Evolutionary conservation across 1,139 yeast species (phyloP), one percentile per base, ranked within the genome.

Genomic region (Nakaseomyces delphensis): DNA sequence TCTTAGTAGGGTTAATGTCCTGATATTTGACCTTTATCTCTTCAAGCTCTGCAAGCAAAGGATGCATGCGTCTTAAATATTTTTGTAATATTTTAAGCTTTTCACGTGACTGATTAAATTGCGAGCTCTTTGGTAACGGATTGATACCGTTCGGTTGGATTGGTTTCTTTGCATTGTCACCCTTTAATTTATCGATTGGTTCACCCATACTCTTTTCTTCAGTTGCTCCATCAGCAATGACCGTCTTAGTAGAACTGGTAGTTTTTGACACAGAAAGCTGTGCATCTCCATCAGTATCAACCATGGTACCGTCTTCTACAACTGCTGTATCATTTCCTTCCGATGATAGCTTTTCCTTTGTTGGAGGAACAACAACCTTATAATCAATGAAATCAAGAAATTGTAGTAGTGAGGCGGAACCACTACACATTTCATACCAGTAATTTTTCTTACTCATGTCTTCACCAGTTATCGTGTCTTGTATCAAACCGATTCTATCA

Each of bases 371-470:
- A 13, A 35, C 42, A 18, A 57, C 49, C 38, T 59, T 59, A 36
- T 48, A 52, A 25, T 57, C 60, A 36, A 59, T 40, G 28, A 56
- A 48, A 11, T 49, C 54, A 7, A 59, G 41, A 32, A 59, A 59
- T 29, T 59, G 56, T 15, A 48, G 43, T 24, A 59, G 40, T 2
- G 60, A 45, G 24, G 49, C 47, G 4, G 57, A 39, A 43, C 59
- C 55, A 42, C 54, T 53, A 32, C 63, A 59, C 56, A 59, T 53
- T 41, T 59, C 64, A 43, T 55, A 57, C 64, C 64, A 59, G 39
- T 59, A 59, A 7, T 43, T 50, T 41, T 56, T 56, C 4, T 43
- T 43, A 4, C 35, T 14, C 6, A 46, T 45, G 27, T 33, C 35
- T 11, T 39, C 45, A 4, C 54, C 55, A 18, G 49, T 49, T 13